These are phyloP conservation scores for Ganoderma sp. DNA, from an alignment of 1,284 basidiomycete species.

Conservation along the genomic window DNA sequence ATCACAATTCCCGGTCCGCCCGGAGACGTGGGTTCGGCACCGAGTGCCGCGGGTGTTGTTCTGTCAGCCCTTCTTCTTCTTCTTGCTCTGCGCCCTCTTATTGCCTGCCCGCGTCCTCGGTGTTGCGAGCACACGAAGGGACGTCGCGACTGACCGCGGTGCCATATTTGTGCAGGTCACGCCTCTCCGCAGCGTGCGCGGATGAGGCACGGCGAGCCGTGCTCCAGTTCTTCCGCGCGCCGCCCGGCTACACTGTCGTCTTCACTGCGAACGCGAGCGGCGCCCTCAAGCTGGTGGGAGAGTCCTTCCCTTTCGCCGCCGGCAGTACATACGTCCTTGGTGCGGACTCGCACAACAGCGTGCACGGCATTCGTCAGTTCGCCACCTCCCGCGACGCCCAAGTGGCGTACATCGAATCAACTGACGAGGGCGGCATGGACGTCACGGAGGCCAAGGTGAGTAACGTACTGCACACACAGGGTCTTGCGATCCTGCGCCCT, in stretches of 20 bases:
- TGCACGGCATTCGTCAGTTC: constrained; percentile 81
- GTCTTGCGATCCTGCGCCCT: not conserved
- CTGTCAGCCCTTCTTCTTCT: constrained; percentile 13
- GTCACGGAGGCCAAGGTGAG: constrained; percentile 65
- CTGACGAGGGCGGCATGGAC: constrained; percentile 66
- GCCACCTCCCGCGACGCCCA: constrained; percentile 59
- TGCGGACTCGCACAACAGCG: constrained; percentile 81
- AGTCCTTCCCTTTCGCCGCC: constrained; percentile 72
- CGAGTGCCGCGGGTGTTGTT: constrained; percentile 25
- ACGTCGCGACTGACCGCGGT: constrained; percentile 17
- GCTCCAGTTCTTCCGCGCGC: constrained; percentile 74
- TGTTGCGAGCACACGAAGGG: constrained; percentile 8
- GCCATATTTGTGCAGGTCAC: constrained; percentile 55
- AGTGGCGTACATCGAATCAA: constrained; percentile 70
- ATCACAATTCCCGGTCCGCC: constrained; percentile 15
- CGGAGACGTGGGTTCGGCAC: constrained; percentile 22
- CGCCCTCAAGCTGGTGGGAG: constrained; percentile 81
- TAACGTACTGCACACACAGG: constrained; percentile 36
- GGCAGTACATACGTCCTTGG: constrained; percentile 67
- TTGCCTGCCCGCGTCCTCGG: constrained; percentile 5
- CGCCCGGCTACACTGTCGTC: constrained; percentile 77
- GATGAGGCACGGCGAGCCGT: constrained; percentile 72
- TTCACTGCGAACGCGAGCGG: constrained; percentile 84
- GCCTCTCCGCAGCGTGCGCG: constrained; percentile 67
- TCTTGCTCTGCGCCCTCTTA: not conserved